Evolutionary conservation across 1,284 basidiomycete genomes (phyloP).

Genomic region (Leccinum fallax): DNA sequence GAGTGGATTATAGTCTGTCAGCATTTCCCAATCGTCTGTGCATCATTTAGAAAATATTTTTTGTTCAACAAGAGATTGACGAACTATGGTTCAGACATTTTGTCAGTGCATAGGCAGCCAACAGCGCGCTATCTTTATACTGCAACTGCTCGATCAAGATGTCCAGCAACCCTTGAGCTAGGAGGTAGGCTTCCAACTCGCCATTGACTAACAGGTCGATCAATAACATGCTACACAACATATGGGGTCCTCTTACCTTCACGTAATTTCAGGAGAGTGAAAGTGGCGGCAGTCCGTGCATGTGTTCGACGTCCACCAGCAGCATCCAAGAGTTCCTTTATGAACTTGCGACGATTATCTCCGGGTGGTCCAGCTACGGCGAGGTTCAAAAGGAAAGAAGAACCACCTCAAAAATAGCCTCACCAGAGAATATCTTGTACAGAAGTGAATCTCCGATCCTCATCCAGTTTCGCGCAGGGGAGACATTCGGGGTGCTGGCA

Average conservation of each 20-base stretch:
- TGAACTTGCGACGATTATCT: slow-evolving; percentile 12
- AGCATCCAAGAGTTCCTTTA: slow-evolving; percentile 12
- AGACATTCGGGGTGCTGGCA: slow-evolving; percentile 13
- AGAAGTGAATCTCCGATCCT: slow-evolving; percentile 17
- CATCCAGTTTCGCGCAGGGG: slow-evolving; percentile 18
- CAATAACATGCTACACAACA: background rate
- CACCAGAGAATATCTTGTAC: slow-evolving; percentile 15
- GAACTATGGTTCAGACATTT: background rate
- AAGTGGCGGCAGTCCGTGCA: slow-evolving; percentile 16
- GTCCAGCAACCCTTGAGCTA: background rate
- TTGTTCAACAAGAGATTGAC: background rate
- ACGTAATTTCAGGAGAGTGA: slow-evolving; percentile 13
- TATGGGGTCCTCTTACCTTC: slow-evolving; percentile 1
- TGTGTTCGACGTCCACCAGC: slow-evolving; percentile 9
- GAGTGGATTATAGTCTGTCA: background rate
- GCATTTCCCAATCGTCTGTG: background rate
- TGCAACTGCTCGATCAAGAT: slow-evolving; percentile 11
- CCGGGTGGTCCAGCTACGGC: slow-evolving; percentile 11
- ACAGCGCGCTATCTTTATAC: slow-evolving; percentile 8
- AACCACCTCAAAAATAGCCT: background rate
- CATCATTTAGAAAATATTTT: background rate
- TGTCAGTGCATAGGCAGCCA: slow-evolving; percentile 15
- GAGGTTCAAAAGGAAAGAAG: background rate
- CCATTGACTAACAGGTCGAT: slow-evolving; percentile 3
- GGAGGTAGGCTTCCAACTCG: slow-evolving; percentile 7